Percentiles rank a stretch among this genome's conserved stretches.
These are phyloP conservation scores for Sarocladium strictum DNA, from an alignment of 2,329 filamentous ascomycete species.

Conservation along the genomic window DNA sequence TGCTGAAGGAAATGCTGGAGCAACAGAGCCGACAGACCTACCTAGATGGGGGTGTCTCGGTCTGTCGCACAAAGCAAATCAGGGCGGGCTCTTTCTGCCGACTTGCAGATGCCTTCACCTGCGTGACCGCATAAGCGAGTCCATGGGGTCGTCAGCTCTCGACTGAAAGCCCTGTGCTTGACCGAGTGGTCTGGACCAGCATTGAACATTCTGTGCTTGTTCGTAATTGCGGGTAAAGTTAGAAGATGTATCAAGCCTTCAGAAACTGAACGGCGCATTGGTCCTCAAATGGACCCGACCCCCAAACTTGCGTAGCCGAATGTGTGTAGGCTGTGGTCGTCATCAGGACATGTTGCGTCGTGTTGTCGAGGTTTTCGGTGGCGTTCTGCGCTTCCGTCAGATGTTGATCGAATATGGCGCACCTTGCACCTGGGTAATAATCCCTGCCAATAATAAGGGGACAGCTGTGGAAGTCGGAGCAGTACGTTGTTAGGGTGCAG, in stretches of 20 bases:
- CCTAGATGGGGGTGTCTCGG: background rate
- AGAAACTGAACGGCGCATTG: too few relatives aligned
- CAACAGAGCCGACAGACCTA: background rate
- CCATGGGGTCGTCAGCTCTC: background rate
- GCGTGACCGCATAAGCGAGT: background rate
- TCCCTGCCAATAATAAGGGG: background rate
- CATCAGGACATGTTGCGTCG: too few relatives aligned
- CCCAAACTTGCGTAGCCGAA: too few relatives aligned
- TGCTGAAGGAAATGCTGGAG: background rate
- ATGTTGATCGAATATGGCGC: slow-evolving; percentile 1
- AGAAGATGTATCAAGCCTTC: too few relatives aligned
- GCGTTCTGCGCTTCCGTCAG: background rate
- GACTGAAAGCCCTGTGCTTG: background rate
- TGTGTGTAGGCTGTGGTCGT: too few relatives aligned
- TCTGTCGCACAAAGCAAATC: background rate
- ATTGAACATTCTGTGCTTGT: too few relatives aligned
- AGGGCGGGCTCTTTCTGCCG: background rate
- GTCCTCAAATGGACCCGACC: too few relatives aligned
- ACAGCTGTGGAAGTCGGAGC: background rate
- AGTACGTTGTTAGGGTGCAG: background rate
- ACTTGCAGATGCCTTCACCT: background rate
- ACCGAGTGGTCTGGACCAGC: too few relatives aligned
- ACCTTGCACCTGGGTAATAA: background rate
- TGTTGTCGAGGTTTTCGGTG: background rate
- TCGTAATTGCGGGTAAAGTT: too few relatives aligned